Evolutionary conservation across 176 grass and related monocot species (phyloP).

Genomic region (Themeda triandra): DNA sequence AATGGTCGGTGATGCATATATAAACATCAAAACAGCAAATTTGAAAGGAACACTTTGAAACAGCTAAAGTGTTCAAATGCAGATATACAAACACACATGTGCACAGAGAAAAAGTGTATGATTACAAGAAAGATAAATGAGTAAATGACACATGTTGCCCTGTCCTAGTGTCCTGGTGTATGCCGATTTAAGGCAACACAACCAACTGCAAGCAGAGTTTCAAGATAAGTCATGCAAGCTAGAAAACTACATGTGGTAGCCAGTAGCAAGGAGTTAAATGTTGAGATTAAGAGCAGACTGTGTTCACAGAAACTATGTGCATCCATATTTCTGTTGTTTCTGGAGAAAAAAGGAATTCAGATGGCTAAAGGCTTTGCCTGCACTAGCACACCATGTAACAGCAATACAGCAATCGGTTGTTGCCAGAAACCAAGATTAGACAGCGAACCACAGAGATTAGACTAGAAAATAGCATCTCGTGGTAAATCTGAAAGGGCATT

Average conservation of each 20-base stretch:
- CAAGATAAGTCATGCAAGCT: background rate
- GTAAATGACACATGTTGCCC: background rate
- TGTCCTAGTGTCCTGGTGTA: background rate
- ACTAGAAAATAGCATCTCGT: background rate
- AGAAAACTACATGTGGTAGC: background rate
- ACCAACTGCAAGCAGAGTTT: background rate
- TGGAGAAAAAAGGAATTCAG: too few relatives aligned
- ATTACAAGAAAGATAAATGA: background rate
- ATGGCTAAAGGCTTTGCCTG: background rate
- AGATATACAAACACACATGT: conserved; percentile 1
- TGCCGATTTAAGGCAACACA: background rate
- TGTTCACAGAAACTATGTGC: background rate
- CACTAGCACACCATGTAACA: background rate
- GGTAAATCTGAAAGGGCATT: background rate
- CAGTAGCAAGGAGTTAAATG: background rate
- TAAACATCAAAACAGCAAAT: background rate
- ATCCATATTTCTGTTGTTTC: too few relatives aligned
- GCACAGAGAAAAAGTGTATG: background rate
- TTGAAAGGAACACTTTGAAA: background rate
- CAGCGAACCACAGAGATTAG: background rate
- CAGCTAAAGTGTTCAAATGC: background rate
- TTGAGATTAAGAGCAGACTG: background rate
- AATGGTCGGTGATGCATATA: background rate
- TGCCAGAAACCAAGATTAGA: too few relatives aligned
- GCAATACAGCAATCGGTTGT: background rate